phyloP scores from a whole-genome alignment of 495 filamentous ascomycete species.

The Xylaria cubensis region DNA sequence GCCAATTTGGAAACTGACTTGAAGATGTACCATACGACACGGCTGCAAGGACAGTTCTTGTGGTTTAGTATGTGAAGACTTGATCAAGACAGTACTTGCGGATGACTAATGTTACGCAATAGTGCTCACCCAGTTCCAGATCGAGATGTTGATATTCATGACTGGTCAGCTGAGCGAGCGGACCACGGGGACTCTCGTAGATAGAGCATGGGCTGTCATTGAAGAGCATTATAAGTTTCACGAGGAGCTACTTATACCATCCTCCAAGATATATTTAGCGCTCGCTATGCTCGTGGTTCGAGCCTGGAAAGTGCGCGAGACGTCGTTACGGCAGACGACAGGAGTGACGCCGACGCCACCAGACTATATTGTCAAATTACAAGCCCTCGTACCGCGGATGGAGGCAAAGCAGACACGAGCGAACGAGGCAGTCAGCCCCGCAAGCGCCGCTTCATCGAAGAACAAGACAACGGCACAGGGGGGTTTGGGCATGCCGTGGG shows the following conservation, averaged over 20 bases:
- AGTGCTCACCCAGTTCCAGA: constrained; percentile 55
- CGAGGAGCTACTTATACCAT: constrained; percentile 52
- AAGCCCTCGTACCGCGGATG: constrained; percentile 35
- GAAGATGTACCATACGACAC: constrained; percentile 46
- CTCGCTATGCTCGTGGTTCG: constrained; percentile 54
- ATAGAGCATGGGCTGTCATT: constrained; percentile 58
- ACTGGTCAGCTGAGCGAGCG: constrained; percentile 58
- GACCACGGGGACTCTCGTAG: constrained; percentile 55
- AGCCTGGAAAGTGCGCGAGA: constrained; percentile 55
- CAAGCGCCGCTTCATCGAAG: constrained; percentile 9
- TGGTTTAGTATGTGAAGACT: constrained; percentile 54
- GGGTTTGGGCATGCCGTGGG: constrained; percentile 35
- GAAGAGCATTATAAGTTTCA: constrained; percentile 50
- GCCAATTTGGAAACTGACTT: constrained; percentile 51
- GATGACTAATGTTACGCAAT: constrained; percentile 24
- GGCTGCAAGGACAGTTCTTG: constrained; percentile 48
- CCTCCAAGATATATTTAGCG: constrained; percentile 47
- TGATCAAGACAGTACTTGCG: not conserved
- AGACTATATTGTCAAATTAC: constrained; percentile 45
- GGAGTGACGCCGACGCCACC: constrained; percentile 40
- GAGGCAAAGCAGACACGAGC: constrained; percentile 31
- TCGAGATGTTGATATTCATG: constrained; percentile 61
- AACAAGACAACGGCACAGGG: constrained; percentile 19
- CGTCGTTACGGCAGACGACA: constrained; percentile 33
- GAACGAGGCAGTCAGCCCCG: constrained; percentile 12